Conservation (phyloP, 305 asterid genomes). For the Rubia occidens region DNA sequence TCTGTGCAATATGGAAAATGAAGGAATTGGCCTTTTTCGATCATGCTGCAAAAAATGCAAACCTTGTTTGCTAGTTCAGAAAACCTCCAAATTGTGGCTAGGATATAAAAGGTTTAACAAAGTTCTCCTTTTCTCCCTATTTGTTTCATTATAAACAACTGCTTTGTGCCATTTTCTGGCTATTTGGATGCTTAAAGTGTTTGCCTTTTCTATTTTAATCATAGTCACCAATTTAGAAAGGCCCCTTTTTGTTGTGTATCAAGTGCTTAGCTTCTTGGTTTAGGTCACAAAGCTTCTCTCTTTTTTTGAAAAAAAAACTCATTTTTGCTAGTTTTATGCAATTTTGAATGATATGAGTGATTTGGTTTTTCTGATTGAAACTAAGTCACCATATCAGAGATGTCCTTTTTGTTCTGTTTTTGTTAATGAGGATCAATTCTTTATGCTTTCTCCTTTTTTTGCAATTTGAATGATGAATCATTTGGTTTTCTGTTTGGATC, state of each 20-base stretch:
- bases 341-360: background rate
- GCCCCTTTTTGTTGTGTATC: background rate
- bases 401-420: no score
- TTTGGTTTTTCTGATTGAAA: constrained; percentile 6
- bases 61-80: background rate
- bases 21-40: background rate
- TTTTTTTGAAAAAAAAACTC: background rate
- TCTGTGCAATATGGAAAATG: no score
- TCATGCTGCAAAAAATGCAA: background rate
- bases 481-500: constrained; percentile 7
- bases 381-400: constrained; percentile 51
- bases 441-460: background rate
- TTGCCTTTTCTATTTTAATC: background rate
- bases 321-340: background rate
- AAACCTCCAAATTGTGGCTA: background rate
- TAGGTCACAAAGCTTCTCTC: background rate
- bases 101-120: background rate
- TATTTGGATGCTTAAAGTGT: background rate
- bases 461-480: background rate
- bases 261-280: background rate
- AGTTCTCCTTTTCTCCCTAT: background rate
- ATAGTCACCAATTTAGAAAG: background rate
- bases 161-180: background rate
- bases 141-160: background rate
- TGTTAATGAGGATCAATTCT: background rate